Percentiles rank a stretch among this genome's conserved stretches.
Conservation (phyloP, 805 yeast species). For the Ogataea philodendri region DNA sequence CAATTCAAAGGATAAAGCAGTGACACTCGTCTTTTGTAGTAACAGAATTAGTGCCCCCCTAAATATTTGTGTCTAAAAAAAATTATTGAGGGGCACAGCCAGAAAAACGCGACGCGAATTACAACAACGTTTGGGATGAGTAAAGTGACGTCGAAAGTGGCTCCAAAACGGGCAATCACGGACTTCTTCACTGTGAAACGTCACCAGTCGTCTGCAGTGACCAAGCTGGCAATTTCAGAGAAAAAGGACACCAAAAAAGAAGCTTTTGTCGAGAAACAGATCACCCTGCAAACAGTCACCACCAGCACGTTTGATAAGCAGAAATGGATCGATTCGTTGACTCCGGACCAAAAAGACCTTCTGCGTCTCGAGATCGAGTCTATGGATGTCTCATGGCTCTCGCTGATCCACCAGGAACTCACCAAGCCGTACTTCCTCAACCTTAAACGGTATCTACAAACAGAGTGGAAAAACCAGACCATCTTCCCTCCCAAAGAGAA, state of each 20-base stretch:
- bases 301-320: slow-evolving; percentile 43
- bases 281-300: slow-evolving; percentile 1
- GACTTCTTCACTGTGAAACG: slow-evolving; percentile 20
- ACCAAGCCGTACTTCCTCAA: slow-evolving; percentile 81
- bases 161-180: slow-evolving; percentile 18
- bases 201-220: slow-evolving; percentile 9
- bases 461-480: slow-evolving; percentile 42
- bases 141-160: slow-evolving; percentile 6
- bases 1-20: neutral
- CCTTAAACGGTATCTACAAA: slow-evolving; percentile 60
- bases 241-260: slow-evolving; percentile 3
- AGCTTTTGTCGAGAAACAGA: slow-evolving; percentile 1
- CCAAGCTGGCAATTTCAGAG: neutral
- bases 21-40: neutral
- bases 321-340: slow-evolving; percentile 48
- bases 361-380: slow-evolving; percentile 66
- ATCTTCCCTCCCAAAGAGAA: slow-evolving; percentile 78
- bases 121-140: slow-evolving; percentile 6
- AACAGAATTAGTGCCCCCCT: neutral
- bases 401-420: slow-evolving; percentile 62
- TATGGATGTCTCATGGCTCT: slow-evolving; percentile 78
- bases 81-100: slow-evolving; percentile 8
- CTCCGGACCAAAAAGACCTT: slow-evolving; percentile 48
- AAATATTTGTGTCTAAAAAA: neutral
- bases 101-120: slow-evolving; percentile 10